These are phyloP conservation scores for Brassica cretica DNA, from an alignment of 345 rosid genomes.

Conservation along the genomic window DNA sequence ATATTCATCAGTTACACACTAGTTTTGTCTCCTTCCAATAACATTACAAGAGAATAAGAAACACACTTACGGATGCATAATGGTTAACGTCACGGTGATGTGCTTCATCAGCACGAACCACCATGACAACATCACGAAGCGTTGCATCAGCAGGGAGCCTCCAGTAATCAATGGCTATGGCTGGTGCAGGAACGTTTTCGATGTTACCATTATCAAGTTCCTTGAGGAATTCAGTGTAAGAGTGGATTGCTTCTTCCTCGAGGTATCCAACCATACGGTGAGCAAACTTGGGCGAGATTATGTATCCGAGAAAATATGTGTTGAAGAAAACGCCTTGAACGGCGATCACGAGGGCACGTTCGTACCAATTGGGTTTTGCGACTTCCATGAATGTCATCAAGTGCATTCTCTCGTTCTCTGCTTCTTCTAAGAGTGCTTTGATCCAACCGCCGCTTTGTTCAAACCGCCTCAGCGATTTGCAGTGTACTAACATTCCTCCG, in stretches of 20 bases:
- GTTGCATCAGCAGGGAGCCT: conserved; percentile 54
- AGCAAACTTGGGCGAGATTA: conserved; percentile 72
- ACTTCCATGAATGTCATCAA: conserved; percentile 93
- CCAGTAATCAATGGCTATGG: conserved; percentile 82
- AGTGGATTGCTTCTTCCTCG: conserved; percentile 85
- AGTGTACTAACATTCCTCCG: conserved; percentile 71
- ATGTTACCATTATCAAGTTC: conserved; percentile 72
- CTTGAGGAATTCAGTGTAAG: conserved; percentile 76
- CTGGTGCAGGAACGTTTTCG: conserved; percentile 69
- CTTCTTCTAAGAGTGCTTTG: conserved; percentile 71
- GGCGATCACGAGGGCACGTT: conserved; percentile 60
- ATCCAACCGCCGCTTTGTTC: conserved; percentile 89
- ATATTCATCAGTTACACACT: not conserved
- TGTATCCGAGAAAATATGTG: conserved; percentile 67
- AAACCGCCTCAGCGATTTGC: conserved; percentile 63
- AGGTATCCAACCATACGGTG: conserved; percentile 82
- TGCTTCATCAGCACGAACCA: conserved; percentile 77
- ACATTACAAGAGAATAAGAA: not conserved
- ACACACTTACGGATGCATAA: conserved; percentile 64
- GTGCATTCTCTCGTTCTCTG: conserved; percentile 89
- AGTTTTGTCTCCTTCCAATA: not conserved
- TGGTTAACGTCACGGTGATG: conserved; percentile 86
- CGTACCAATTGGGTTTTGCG: conserved; percentile 65
- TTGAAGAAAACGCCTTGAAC: conserved; percentile 82
- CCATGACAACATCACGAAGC: conserved; percentile 70